Base-by-base conservation (phyloP, 1,284 basidiomycete species). In the Sporisorium graminicola region DNA sequence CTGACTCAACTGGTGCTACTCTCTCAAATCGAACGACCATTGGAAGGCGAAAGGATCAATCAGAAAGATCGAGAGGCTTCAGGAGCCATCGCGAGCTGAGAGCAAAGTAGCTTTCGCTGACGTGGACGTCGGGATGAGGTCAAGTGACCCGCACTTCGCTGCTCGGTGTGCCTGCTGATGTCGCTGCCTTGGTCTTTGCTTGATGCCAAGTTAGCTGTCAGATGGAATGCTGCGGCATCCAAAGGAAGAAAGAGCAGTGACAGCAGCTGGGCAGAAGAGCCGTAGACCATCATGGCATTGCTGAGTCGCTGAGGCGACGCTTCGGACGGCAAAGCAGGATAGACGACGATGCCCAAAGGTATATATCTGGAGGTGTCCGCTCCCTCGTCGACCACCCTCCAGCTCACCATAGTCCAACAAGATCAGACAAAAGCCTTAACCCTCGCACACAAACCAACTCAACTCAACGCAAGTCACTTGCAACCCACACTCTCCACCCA, bases 51-150 rank as follows among this genome's bases (percentile, higher is more conserved):
- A 9, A 35, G 14, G 22, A 0, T 29, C n/a, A 14, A 18, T 10
- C 8, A 47, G 66, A 69, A 63, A 24, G 33, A 46, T 64, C 67
- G 42, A 52, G 61, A 42, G 27, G 6, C 4, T 57, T 67, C 65
- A 33, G 14, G 53, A 57, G 54, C 35, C 33, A 26, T 61, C n/a
- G 14, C 12, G 37, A 40, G 37, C 16, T 40, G 14, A 9, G 37
- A 40, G 37, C 6, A 12, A 5, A 18, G 14, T 26, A 29, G 24
- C 27, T 27, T 26, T 29, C 27, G 58, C 58, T 51, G 35, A 58
- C 57, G 47, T 58, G 46, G 50, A 31, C 24, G 2, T 20, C 16
- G 47, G 14, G 16, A n/a, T 3, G 37, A 35, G 50, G 29, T 51
- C 40, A 42, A 42, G 47, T 24, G 26, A 33, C 27, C 40, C 10